Percentiles rank a stretch among this genome's conserved stretches.
phyloP scores from a whole-genome alignment of 2,329 filamentous ascomycete species.

The Calonectria henricotiae region DNA sequence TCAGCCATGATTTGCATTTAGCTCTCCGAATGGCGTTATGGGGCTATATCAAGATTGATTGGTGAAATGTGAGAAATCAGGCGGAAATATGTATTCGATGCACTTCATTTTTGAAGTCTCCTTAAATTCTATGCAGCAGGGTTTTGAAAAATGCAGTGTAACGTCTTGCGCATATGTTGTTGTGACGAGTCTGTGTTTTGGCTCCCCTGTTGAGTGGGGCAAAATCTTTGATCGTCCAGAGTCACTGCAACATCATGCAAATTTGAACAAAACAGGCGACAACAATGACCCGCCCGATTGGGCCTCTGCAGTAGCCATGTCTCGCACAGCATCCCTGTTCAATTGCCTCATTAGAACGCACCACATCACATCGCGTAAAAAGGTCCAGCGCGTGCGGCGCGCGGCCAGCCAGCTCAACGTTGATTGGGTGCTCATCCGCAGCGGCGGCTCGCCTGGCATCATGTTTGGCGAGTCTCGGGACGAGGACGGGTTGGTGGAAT shows the following conservation, averaged over 20 bases:
- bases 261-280: slow-evolving; percentile 25
- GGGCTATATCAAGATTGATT: background rate
- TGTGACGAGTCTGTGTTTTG: background rate
- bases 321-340: slow-evolving; percentile 44
- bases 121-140: too few species aligned
- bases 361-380: slow-evolving; percentile 87
- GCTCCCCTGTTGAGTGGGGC: slow-evolving; percentile 21
- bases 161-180: background rate
- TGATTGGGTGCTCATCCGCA: slow-evolving; percentile 75
- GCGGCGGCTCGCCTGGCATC: slow-evolving; percentile 80
- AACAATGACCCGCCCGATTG: slow-evolving; percentile 24
- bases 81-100: background rate
- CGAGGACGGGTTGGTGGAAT: slow-evolving; percentile 71
- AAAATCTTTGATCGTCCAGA: background rate
- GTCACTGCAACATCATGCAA: background rate
- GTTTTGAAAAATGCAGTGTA: background rate
- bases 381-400: slow-evolving; percentile 74
- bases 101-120: background rate
- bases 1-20: background rate
- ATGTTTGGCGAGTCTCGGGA: slow-evolving; percentile 81
- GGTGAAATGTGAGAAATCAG: background rate
- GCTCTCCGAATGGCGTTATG: background rate
- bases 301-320: slow-evolving; percentile 39
- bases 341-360: slow-evolving; percentile 80
- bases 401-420: slow-evolving; percentile 73